phyloP scores from a whole-genome alignment of 2,329 filamentous ascomycete genomes.

The Calonectria naviculata region DNA sequence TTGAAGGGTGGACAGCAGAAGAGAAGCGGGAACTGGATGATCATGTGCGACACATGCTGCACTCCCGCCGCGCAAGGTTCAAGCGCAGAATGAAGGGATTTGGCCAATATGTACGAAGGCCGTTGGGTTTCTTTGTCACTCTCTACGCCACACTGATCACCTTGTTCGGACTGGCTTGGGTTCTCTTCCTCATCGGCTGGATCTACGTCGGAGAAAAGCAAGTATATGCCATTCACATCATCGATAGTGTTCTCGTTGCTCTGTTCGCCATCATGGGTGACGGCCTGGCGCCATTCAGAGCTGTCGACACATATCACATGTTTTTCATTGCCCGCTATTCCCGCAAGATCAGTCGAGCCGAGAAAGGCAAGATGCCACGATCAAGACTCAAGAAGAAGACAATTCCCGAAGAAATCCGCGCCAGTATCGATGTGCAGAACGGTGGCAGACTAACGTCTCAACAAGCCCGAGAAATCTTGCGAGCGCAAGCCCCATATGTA shows the following conservation, averaged over 20 bases:
- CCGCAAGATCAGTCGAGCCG: conserved; percentile 51
- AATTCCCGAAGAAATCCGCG: conserved; percentile 26
- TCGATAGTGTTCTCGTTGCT: conserved; percentile 77
- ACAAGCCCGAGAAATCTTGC: conserved; percentile 33
- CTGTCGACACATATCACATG: conserved; percentile 90
- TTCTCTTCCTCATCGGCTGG: conserved; percentile 92
- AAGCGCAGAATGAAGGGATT: conserved; percentile 85
- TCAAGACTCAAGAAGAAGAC: conserved; percentile 33
- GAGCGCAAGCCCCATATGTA: conserved; percentile 22
- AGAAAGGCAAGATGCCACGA: conserved; percentile 59
- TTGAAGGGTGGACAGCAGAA: conserved; percentile 80
- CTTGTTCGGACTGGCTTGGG: conserved; percentile 87
- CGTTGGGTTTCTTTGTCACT: conserved; percentile 85
- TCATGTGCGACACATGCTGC: conserved; percentile 87
- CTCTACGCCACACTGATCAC: conserved; percentile 87
- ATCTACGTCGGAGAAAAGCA: conserved; percentile 83
- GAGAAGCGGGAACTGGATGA: conserved; percentile 85
- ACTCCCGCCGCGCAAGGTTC: conserved; percentile 82
- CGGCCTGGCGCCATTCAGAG: conserved; percentile 78
- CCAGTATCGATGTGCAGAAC: conserved; percentile 25
- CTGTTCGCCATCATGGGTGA: conserved; percentile 79
- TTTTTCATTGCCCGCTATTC: conserved; percentile 79
- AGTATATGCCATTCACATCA: conserved; percentile 75
- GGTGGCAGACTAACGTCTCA: conserved; percentile 29
- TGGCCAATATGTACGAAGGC: conserved; percentile 79